Conservation (phyloP, 805 yeast species). For the Brettanomyces nanus region DNA sequence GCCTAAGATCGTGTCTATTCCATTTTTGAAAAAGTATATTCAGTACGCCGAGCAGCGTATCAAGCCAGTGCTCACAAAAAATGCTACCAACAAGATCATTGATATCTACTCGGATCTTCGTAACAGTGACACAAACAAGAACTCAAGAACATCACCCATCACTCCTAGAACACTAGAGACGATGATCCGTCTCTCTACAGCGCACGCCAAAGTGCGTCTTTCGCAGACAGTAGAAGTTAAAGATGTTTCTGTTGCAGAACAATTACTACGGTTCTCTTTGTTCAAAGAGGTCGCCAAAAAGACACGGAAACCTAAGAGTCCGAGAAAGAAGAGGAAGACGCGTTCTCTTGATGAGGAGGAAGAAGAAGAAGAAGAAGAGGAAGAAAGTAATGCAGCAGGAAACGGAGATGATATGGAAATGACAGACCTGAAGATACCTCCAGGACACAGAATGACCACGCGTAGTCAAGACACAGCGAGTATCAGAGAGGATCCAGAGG, state of each 20-base stretch:
- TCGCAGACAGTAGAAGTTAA: conserved; percentile 62
- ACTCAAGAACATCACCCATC: conserved; percentile 81
- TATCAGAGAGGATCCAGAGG: conserved; percentile 6
- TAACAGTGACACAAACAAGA: conserved; percentile 56
- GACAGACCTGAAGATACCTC: not conserved
- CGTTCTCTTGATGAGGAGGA: conserved; percentile 5
- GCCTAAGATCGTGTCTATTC: conserved; percentile 57
- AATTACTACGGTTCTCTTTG: conserved; percentile 74
- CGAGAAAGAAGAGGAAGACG: conserved; percentile 31
- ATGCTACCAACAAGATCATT: conserved; percentile 76
- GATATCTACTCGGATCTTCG: conserved; percentile 73
- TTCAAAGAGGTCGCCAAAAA: conserved; percentile 53
- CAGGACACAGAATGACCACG: not conserved
- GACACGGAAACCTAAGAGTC: conserved; percentile 25
- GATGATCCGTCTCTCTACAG: conserved; percentile 86
- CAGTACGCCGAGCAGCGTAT: conserved; percentile 90
- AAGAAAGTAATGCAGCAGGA: conserved; percentile 7
- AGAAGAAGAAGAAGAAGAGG: conserved; percentile 20
- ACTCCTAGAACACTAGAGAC: conserved; percentile 99
- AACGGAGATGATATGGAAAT: conserved; percentile 1
- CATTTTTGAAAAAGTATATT: conserved; percentile 83
- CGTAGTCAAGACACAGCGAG: not conserved
- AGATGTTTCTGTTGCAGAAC: conserved; percentile 85
- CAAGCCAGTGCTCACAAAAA: conserved; percentile 68
- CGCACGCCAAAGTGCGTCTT: conserved; percentile 93